Conservation (phyloP, 2,329 filamentous ascomycete genomes). For the Chrysosporium keratinophilum region DNA sequence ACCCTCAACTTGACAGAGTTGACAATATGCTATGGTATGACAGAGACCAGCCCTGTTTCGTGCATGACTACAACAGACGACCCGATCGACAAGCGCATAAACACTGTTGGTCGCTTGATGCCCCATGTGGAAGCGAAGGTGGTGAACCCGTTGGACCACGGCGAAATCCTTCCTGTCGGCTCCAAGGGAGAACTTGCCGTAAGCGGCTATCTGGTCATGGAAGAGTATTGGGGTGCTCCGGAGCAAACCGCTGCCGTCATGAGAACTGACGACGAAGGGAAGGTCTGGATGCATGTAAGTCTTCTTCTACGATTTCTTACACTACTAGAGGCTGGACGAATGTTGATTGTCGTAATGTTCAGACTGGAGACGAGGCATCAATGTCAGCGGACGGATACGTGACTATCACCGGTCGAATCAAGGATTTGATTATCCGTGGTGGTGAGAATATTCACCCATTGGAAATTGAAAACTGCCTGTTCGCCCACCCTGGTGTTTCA, state of each 20-base stretch:
- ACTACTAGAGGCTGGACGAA: background rate
- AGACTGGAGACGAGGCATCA: slow-evolving; percentile 79
- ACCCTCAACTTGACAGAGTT: slow-evolving; percentile 67
- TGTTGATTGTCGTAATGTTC: slow-evolving; percentile 16
- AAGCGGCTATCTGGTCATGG: slow-evolving; percentile 79
- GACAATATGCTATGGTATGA: slow-evolving; percentile 96
- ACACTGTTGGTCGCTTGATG: slow-evolving; percentile 67
- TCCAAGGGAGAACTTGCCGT: slow-evolving; percentile 71
- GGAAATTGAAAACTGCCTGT: slow-evolving; percentile 81
- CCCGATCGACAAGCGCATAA: slow-evolving; percentile 60
- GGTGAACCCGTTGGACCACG: slow-evolving; percentile 56
- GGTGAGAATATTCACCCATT: slow-evolving; percentile 95
- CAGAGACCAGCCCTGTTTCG: slow-evolving; percentile 62
- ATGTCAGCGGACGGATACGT: slow-evolving; percentile 80
- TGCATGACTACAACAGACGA: slow-evolving; percentile 75
- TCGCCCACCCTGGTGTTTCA: slow-evolving; percentile 57
- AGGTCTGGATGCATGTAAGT: slow-evolving; percentile 65
- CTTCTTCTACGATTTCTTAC: slow-evolving; percentile 8
- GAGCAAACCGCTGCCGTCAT: slow-evolving; percentile 59
- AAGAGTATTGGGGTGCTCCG: slow-evolving; percentile 75
- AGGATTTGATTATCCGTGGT: slow-evolving; percentile 88
- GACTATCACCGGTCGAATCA: slow-evolving; percentile 80
- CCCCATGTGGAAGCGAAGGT: slow-evolving; percentile 75
- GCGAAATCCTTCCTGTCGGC: slow-evolving; percentile 50
- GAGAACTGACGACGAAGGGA: slow-evolving; percentile 45